Evolutionary conservation across 2,329 filamentous ascomycete genomes (phyloP).

Genomic region (Hymenoscyphus repandus): DNA sequence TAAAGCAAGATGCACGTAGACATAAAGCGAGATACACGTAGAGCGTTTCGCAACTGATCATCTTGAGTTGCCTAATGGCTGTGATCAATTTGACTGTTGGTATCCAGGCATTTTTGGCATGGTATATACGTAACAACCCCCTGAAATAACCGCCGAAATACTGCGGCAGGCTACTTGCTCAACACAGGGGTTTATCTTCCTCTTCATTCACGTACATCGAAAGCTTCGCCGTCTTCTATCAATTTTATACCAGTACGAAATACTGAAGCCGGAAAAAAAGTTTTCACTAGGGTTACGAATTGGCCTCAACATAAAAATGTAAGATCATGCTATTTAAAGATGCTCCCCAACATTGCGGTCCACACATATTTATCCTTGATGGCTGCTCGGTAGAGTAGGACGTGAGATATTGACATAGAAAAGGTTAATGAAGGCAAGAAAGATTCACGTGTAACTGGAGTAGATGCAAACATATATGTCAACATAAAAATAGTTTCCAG

Average conservation of each 20-base stretch:
- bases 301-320: no score
- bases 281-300: no score
- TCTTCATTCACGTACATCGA: neutral
- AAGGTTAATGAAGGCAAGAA: neutral
- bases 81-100: neutral
- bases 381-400: no score
- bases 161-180: neutral
- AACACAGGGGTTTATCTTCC: neutral
- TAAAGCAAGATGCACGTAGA: no score
- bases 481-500: neutral
- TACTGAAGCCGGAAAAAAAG: no score
- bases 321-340: no score
- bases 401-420: no score
- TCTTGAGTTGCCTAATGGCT: neutral
- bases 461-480: neutral
- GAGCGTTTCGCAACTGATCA: neutral
- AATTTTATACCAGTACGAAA: neutral
- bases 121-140: neutral
- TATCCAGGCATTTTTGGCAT: neutral
- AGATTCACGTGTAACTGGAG: neutral
- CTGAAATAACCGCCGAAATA: neutral
- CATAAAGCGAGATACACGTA: neutral
- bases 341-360: no score
- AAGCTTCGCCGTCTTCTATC: neutral
- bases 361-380: no score